Base-by-base conservation (phyloP, 2,329 filamentous ascomycete species). In the Talaromyces sp. region DNA sequence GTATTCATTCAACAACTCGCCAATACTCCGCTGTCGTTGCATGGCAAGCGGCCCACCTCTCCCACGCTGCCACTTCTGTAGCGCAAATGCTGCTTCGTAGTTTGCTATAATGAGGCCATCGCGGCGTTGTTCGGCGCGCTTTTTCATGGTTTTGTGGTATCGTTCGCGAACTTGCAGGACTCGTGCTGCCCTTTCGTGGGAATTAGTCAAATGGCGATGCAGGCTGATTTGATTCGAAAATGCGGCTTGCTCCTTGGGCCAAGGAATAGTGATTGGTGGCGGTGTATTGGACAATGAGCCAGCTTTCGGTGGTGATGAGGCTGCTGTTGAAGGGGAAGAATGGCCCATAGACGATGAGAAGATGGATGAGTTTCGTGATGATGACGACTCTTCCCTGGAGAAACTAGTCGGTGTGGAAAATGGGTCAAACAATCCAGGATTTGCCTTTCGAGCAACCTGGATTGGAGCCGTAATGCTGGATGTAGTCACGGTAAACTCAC, bases 101-200 rank as follows among this genome's bases (percentile, higher is more conserved):
- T 66, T 58, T 14, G 65, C 65, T 19, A 59, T 63, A 11, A 52
- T 59, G 47, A 66, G 62, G 5, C 61, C 60, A 37, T 66, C 60
- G 27, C 57, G 60, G 39, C 56, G 65, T 52, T 66, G 65, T 43
- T 60, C 22, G 31, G 60, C 62, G 37, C 65, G 60, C 31, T 60
- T 50, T n/a, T 56, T 41, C 65, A 66, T 66, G 8, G 56, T 39
- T 1, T 39, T 41, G 33, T 54, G 54, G n/a, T 35, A 66, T 11
- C 56, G 61, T 49, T 56, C 59, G 39, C 33, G 61, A n/a, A 49
- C 37, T 41, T 39, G 33, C 9, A 50, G 56, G 16, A 64, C 60
- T 37, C 56, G 60, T 9, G 54, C 61, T 41, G 65, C 45, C 39
- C 65, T 41, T 61, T 66, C 60, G 10, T 33, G 61, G 13, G 60